These are phyloP conservation scores for Irpex rosettiformis DNA, from an alignment of 1,284 basidiomycete species.

Conservation along the genomic window DNA sequence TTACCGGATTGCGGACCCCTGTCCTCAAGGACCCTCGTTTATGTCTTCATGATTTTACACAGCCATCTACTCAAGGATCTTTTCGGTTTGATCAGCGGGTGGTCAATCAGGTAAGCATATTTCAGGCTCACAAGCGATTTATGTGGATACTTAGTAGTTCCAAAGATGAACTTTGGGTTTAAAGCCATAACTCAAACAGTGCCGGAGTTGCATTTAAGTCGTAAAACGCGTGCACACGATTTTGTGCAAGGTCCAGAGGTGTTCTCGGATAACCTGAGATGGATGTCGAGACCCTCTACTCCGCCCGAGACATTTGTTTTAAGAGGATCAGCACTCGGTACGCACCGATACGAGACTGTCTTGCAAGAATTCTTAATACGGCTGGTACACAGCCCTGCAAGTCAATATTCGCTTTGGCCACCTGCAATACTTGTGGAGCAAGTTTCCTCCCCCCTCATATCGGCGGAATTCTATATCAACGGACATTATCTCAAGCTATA, in stretches of 20 bases:
- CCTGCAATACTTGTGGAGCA: background rate
- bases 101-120: background rate
- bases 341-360: too few relatives aligned
- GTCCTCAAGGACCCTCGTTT: background rate
- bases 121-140: background rate
- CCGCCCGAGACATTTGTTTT: too few relatives aligned
- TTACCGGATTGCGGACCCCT: background rate
- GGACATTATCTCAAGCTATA: constrained; percentile 36
- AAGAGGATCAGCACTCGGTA: background rate
- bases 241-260: too few relatives aligned
- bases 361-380: too few relatives aligned
- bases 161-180: background rate
- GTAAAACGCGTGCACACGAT: background rate
- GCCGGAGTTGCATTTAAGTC: background rate
- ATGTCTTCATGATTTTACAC: background rate
- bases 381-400: constrained; percentile 21
- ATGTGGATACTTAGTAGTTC: background rate
- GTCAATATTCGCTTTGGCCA: constrained; percentile 24
- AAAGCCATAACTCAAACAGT: background rate
- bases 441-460: background rate
- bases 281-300: too few relatives aligned
- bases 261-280: too few relatives aligned
- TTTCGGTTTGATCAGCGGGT: background rate
- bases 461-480: background rate
- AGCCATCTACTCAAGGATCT: background rate